Conservation (phyloP, 441 rosid species). For the Brassica hybrid region DNA sequence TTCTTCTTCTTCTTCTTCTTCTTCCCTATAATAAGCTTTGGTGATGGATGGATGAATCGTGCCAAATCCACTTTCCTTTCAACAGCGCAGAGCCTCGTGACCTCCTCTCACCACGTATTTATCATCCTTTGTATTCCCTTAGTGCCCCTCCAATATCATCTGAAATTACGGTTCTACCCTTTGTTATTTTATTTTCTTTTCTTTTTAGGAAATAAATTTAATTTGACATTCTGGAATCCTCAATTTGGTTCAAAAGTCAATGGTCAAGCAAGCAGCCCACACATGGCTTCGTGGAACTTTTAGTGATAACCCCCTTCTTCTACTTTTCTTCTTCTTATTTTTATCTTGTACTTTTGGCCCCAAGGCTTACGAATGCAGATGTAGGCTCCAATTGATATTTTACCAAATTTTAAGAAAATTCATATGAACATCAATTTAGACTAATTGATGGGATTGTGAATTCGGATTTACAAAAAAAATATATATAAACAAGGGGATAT, state of each 20-base stretch:
- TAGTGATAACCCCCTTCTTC: neutral
- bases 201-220: neutral
- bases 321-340: neutral
- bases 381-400: neutral
- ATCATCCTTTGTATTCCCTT: conserved; percentile 29
- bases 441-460: neutral
- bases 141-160: conserved; percentile 26
- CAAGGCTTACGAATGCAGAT: neutral
- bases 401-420: neutral
- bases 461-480: neutral
- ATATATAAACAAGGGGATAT: no score
- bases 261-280: neutral
- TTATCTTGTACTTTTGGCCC: neutral
- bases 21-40: neutral
- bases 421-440: no score
- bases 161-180: neutral
- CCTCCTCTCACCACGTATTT: conserved; percentile 51
- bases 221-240: no score
- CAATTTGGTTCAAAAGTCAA: neutral
- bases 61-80: conserved; percentile 5
- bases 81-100: conserved; percentile 43
- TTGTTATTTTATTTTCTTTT: neutral
- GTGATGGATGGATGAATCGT: neutral
- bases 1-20: neutral
- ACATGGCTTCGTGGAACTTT: conserved; percentile 1